Conservation (phyloP, 257 asterid species). For the Ballota nigra region DNA sequence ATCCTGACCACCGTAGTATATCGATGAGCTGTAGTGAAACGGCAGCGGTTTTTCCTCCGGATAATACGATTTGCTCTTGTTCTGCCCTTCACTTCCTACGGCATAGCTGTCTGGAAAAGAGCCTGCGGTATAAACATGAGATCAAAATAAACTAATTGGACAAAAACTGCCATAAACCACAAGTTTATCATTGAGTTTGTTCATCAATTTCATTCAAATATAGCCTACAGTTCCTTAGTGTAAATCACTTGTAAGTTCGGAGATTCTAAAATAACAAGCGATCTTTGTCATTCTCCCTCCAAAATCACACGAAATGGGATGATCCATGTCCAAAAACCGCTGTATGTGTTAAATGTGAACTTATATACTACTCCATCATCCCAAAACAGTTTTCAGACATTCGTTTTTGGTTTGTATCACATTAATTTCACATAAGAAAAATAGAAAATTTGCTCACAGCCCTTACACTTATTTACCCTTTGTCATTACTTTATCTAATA, state of each 20-base stretch:
- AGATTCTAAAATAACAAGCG: background rate
- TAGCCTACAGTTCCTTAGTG: background rate
- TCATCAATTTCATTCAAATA: too few relatives aligned
- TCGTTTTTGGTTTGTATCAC: too few relatives aligned
- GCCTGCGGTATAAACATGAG: background rate
- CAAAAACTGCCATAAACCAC: background rate
- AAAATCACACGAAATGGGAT: background rate
- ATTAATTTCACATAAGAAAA: too few relatives aligned
- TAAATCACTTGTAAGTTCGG: background rate
- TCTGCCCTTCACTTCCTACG: conserved; percentile 32
- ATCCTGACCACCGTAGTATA: conserved; percentile 91
- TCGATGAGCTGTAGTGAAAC: conserved; percentile 72
- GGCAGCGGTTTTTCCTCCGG: conserved; percentile 58
- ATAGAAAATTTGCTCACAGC: too few relatives aligned
- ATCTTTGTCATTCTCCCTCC: background rate
- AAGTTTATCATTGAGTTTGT: too few relatives aligned
- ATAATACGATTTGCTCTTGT: conserved; percentile 36
- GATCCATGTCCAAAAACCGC: background rate
- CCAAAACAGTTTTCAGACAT: too few relatives aligned
- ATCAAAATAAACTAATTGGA: background rate
- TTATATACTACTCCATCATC: too few relatives aligned
- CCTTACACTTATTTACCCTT: too few relatives aligned
- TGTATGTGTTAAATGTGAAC: conserved; percentile 7
- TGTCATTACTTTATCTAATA: too few relatives aligned
- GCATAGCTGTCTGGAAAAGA: conserved; percentile 28